Evolutionary conservation across 73 alveolate genomes (phyloP), one percentile per base, ranked within the genome.

Genomic region (Breviolum minutum): DNA sequence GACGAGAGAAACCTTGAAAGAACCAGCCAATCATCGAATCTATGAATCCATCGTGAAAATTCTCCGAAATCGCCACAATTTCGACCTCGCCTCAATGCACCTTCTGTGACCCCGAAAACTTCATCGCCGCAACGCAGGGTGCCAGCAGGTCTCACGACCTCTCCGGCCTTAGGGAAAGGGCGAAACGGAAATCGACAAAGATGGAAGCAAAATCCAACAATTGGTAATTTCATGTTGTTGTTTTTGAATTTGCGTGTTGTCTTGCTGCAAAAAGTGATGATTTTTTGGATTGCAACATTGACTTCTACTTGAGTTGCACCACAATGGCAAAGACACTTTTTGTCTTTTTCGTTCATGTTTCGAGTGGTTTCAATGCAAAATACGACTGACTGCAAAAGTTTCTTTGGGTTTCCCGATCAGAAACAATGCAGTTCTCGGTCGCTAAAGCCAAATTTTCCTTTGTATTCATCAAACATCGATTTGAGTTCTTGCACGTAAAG

Each of bases 371-470:
- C 0, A 7, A 54, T 8, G 85, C 85, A 76, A 76, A 76, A 76
- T 8, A 76, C 30, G 81, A 19, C 20, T 7, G 20, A 76, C 81
- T 71, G 81, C 29, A 71, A 7, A 12, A 71, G 9, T 64, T 9
- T 32, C 20, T 64, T 79, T 66, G 66, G 20, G 87, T 79, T 79
- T 30, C 80, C 80, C 95, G 80, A 27, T 90, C 96, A 90, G 96
- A 90, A 90, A 20, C 97, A 92, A 22, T 66, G 74, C 63, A 92
- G 29, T 63, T 92, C 97, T 29, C 97, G 76, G 69, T 92, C 97
- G 32, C 97, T 79, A 27, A 9, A 92, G 8, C 97, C 97, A 17
- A 92, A 92, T 63, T 63, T 83, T 32, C 29, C 63, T 63, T 92
- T 92, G 97, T 92, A 92, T 17, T 92, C 81, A 60, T 92, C 89